Evolutionary conservation across 192 early-diverging fungal genomes (phyloP).

Genomic region (Coemansia pectinata): DNA sequence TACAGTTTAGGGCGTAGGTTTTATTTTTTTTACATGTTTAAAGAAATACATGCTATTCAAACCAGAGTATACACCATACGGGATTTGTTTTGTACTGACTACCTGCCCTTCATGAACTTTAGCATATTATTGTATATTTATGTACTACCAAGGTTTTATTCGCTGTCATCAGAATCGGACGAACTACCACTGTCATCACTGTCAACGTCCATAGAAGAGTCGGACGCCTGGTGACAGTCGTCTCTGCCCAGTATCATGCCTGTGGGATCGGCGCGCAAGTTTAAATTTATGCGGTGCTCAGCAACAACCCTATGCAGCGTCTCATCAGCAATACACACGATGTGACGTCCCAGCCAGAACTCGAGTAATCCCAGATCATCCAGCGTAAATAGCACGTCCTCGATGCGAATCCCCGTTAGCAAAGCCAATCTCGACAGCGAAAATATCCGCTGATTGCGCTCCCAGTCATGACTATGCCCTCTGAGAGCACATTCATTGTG

Average conservation of each 20-base stretch:
- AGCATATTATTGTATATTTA: too few species aligned
- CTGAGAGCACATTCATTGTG: neutral
- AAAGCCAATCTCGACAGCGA: constrained; percentile 55
- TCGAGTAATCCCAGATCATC: constrained; percentile 60
- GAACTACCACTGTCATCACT: neutral
- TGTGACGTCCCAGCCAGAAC: constrained; percentile 57
- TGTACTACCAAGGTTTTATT: neutral
- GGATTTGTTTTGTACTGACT: neutral
- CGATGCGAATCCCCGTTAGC: constrained; percentile 66
- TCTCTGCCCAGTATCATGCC: constrained; percentile 19
- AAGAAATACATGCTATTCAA: too few species aligned
- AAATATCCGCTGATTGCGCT: constrained; percentile 32
- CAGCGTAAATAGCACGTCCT: constrained; percentile 72
- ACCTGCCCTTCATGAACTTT: neutral
- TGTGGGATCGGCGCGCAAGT: constrained; percentile 31
- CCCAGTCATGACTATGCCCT: constrained; percentile 7
- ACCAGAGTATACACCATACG: neutral
- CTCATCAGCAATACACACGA: constrained; percentile 51
- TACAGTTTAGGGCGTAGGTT: too few species aligned
- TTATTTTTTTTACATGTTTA: too few species aligned
- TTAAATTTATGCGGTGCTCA: constrained; percentile 35
- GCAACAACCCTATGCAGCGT: constrained; percentile 25
- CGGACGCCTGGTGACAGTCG: neutral
- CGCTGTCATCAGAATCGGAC: neutral
- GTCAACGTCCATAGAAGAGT: neutral